Base-by-base conservation (phyloP, 2,329 filamentous ascomycete species). In the Talaromyces sp. region DNA sequence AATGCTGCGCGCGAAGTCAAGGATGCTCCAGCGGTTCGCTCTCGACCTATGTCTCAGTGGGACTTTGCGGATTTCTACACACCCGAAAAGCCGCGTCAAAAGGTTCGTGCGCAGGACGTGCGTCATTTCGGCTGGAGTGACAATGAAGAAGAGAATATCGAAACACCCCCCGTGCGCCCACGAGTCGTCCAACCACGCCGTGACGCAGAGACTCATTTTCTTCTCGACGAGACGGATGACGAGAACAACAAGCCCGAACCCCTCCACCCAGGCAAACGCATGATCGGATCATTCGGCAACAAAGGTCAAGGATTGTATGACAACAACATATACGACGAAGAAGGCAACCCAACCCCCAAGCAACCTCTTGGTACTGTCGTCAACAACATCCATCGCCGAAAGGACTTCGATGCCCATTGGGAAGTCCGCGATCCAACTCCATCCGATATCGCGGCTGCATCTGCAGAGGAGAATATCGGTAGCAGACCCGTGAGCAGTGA, bases 51-150 rank as follows among this genome's bases (percentile, higher is more conserved):
- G 66, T 88, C 88, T 69, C 89, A 91, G 68, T 97, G 94, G 93
- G 88, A 88, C 58, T 98, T 98, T 77, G 87, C 92, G 67, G 93
- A 97, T 78, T 96, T 96, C 72, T 81, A 82, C 17, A 97, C 93
- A 0, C 94, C 94, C 0, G 85, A 89, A 69, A 97, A 96, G 83
- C 82, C 86, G 58, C 83, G 85, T 4, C 80, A 83, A 54, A 91
- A 89, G 76, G 76, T 85, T 62, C 85, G 88, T 67, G 81, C 84
- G 45, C 87, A 92, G 73, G 88, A 95, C 67, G 85, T 89, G 67
- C 89, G 91, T 64, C 90, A 95, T 76, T 88, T 89, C 75, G 85
- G 83, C 67, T 96, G 91, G 87, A 90, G 89, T 70, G 88, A 89
- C 58, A 89, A 93, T 67, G 86, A 90, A 69, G 82, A 71, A 19